These are phyloP conservation scores for Termitomyces titanicus DNA, from an alignment of 768 basidiomycete species.

Conservation along the genomic window DNA sequence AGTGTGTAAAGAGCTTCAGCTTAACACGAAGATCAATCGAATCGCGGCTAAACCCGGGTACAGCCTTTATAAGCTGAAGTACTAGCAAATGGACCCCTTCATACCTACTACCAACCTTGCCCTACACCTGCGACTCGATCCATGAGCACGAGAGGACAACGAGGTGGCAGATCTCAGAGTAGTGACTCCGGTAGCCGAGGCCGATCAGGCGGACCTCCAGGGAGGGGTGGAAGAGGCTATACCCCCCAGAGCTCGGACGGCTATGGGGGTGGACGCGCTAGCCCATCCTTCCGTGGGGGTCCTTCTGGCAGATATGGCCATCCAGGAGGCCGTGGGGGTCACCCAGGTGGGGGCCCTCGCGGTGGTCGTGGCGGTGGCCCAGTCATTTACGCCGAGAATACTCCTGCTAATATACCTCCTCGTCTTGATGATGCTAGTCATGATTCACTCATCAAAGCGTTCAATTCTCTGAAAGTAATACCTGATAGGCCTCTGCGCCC, in stretches of 20 bases:
- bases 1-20: too few species aligned
- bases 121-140: conserved; percentile 7
- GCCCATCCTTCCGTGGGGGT: conserved; percentile 20
- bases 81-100: neutral
- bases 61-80: neutral
- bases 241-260: conserved; percentile 12
- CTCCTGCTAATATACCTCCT: conserved; percentile 30
- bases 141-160: conserved; percentile 19
- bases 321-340: conserved; percentile 18
- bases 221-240: conserved; percentile 14
- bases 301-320: conserved; percentile 19
- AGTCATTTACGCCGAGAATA: conserved; percentile 34
- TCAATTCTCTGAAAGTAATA: conserved; percentile 28
- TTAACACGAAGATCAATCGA: too few species aligned
- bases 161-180: conserved; percentile 18
- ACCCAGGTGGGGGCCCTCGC: conserved; percentile 16
- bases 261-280: conserved; percentile 17
- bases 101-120: conserved; percentile 15
- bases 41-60: neutral
- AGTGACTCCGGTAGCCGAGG: conserved; percentile 6
- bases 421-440: conserved; percentile 31
- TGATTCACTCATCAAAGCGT: conserved; percentile 34
- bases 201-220: conserved; percentile 11
- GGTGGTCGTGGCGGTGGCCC: conserved; percentile 28
- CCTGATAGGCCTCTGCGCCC: conserved; percentile 48